Percentiles rank a stretch among this genome's conserved stretches.
phyloP scores from a whole-genome alignment of 2,329 filamentous ascomycete genomes.

The Ustulina deusta region DNA sequence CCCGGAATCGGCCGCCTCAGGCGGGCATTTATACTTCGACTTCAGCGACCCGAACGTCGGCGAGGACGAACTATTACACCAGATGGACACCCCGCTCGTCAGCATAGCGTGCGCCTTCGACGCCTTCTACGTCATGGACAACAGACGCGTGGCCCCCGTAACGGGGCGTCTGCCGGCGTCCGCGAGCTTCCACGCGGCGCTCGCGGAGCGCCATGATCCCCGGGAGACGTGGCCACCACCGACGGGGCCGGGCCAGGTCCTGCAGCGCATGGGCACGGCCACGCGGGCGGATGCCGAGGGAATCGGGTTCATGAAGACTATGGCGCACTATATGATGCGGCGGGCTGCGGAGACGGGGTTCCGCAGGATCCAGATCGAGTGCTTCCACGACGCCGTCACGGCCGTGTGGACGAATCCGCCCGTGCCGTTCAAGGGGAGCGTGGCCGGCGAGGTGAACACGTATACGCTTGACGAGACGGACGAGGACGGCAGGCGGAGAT shows the following conservation, averaged over 20 bases:
- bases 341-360: constrained; percentile 31
- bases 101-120: constrained; percentile 36
- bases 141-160: constrained; percentile 28
- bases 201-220: constrained; percentile 6
- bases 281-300: constrained; percentile 32
- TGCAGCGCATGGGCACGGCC: constrained; percentile 36
- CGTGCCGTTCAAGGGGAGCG: constrained; percentile 23
- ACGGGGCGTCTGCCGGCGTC: constrained; percentile 26
- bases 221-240: not conserved
- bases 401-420: constrained; percentile 37
- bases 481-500: constrained; percentile 17
- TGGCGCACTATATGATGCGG: constrained; percentile 34
- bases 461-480: constrained; percentile 26
- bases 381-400: constrained; percentile 37
- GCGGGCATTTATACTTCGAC: constrained; percentile 24
- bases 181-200: constrained; percentile 27
- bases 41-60: constrained; percentile 2
- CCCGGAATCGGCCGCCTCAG: constrained; percentile 11
- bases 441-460: constrained; percentile 30
- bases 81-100: constrained; percentile 34
- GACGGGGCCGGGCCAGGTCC: constrained; percentile 29
- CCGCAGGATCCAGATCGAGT: constrained; percentile 31
- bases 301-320: constrained; percentile 30
- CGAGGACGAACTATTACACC: constrained; percentile 12
- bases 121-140: constrained; percentile 33